Evolutionary conservation across 352 stramenopile genomes (phyloP), one percentile per base, ranked within the genome.

Genomic region (Globisporangium spinosum): DNA sequence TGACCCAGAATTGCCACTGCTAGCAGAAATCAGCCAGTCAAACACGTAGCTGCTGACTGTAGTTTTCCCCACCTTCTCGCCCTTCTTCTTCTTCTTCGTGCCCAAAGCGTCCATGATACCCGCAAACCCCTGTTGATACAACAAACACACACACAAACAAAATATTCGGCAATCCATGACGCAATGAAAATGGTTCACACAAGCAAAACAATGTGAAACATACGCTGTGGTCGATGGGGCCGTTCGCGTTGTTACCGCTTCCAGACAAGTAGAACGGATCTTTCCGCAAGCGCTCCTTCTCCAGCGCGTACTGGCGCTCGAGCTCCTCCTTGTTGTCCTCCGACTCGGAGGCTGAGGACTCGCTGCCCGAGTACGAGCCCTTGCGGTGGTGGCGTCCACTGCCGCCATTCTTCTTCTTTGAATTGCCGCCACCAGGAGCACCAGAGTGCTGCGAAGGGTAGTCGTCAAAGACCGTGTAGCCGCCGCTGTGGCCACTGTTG

Each of bases 101-200:
- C 89, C 85, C 61, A 94, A 73, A 34, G 88, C 82, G 32, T 91
- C 83, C 71, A 97, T 90, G 67, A 89, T 93, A 53, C 90, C 78
- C 58, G 86, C 89, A 71, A 97, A 87, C 12, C 79, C 84, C 70
- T 91, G 43, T 60, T 27, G 12, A 27, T 35, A 60, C 22, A 45
- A 5, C 22, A 47, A 32, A 58, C 6, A 65, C 40, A 22, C 5
- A 22, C 29, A 51, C 27, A 56, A 32, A 32, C 8, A 8, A 58
- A 82, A 61, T 15, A 78, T 58, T 22, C 17, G 43, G 23, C 43
- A 51, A 23, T n/a, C 15, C 17, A 51, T 8, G 17, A 51, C 1
- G 6, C 43, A 12, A 12, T 51, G 43, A 23, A 51, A 51, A 23
- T 51, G 17, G 17, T 51, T 23, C 43, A 22, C 15, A 23, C 17